These are phyloP conservation scores for Stemphylium lycopersici DNA, from an alignment of 2,329 filamentous ascomycete genomes.

Conservation along the genomic window DNA sequence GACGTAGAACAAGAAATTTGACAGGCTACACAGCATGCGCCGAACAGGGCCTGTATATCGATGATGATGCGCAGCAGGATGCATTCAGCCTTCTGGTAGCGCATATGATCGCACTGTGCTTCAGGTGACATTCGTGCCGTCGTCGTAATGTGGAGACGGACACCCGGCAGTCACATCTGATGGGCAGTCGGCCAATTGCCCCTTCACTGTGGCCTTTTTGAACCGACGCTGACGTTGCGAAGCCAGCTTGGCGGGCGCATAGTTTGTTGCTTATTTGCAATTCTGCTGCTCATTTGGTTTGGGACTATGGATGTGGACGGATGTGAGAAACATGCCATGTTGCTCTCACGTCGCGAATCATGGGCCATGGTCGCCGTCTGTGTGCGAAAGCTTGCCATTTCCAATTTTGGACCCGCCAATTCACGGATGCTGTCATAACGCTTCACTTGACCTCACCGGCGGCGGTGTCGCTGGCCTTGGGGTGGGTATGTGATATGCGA, in stretches of 20 bases:
- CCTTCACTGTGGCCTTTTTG: background rate
- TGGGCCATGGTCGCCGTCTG: constrained; percentile 10
- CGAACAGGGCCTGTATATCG: constrained; percentile 27
- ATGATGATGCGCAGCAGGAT: constrained; percentile 16
- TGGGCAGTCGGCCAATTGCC: constrained; percentile 13
- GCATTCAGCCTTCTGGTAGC: constrained; percentile 17
- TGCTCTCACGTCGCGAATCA: constrained; percentile 11
- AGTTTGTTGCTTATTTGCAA: constrained; percentile 5
- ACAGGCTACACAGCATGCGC: constrained; percentile 38
- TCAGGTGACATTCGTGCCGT: constrained; percentile 13
- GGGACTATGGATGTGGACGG: constrained; percentile 4
- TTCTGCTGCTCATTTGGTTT: constrained; percentile 4
- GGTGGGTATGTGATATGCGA: constrained; percentile 30
- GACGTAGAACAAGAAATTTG: constrained; percentile 34
- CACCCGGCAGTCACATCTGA: constrained; percentile 10
- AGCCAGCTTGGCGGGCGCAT: constrained; percentile 1
- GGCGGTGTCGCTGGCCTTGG: constrained; percentile 15
- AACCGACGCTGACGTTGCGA: constrained; percentile 9
- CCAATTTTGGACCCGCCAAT: constrained; percentile 10
- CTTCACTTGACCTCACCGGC: constrained; percentile 19
- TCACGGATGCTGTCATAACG: constrained; percentile 17
- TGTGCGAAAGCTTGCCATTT: constrained; percentile 14
- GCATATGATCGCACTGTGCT: constrained; percentile 27
- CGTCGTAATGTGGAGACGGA: constrained; percentile 15
- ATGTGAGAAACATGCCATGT: constrained; percentile 2